Conservation (phyloP, 169 alveolate species). For the Plasmodium cynomolgi region DNA sequence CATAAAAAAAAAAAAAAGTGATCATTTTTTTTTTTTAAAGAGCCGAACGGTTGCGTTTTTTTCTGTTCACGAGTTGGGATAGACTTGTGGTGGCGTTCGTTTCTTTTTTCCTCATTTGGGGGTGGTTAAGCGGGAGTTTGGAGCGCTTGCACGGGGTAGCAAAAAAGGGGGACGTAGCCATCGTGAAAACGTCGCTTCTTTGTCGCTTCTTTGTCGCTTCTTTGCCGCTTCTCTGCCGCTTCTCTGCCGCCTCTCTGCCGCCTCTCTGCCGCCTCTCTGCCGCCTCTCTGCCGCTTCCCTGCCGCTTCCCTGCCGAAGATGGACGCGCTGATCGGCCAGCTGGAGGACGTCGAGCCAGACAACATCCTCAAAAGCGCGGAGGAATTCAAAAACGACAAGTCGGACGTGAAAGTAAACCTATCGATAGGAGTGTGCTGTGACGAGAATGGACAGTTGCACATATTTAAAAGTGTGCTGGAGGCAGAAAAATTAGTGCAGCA, state of each 20-base stretch:
- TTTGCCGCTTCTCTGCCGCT: background rate
- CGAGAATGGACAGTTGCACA: constrained; percentile 86
- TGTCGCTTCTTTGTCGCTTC: background rate
- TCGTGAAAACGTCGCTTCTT: background rate
- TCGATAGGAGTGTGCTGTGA: constrained; percentile 90
- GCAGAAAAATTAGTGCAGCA: constrained; percentile 83
- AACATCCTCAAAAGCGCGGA: constrained; percentile 17
- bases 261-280: too few relatives aligned
- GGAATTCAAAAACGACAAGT: constrained; percentile 23
- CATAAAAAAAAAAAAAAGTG: background rate
- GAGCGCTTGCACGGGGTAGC: background rate
- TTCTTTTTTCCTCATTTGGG: background rate
- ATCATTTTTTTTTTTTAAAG: background rate
- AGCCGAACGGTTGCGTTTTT: background rate
- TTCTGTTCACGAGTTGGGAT: background rate
- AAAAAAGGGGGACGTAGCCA: background rate
- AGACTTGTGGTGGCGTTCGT: background rate
- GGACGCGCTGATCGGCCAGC: constrained; percentile 2
- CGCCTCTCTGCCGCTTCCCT: background rate
- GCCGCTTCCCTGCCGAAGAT: background rate
- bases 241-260: background rate
- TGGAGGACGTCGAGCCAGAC: constrained; percentile 33
- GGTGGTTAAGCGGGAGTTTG: background rate
- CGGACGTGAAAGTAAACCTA: constrained; percentile 84
- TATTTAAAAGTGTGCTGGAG: constrained; percentile 85